phyloP scores from a whole-genome alignment of 495 filamentous ascomycete species.

The Extremus antarcticus region DNA sequence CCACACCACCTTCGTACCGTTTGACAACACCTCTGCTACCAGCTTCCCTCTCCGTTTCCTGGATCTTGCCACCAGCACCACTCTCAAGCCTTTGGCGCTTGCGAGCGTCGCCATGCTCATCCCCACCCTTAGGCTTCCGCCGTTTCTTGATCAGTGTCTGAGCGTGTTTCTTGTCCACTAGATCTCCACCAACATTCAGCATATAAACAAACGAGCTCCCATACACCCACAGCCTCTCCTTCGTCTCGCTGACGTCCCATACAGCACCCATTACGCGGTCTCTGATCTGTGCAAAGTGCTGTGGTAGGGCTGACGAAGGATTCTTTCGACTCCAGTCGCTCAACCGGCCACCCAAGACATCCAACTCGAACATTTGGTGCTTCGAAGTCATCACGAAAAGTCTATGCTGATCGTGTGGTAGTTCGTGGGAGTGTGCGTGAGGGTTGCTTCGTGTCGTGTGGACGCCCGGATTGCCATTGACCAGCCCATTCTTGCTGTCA shows the following conservation, averaged over 20 bases:
- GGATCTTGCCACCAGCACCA: conserved; percentile 52
- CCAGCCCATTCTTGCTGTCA: conserved; percentile 13
- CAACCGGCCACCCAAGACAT: conserved; percentile 59
- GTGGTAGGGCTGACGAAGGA: conserved; percentile 60
- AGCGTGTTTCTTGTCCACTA: conserved; percentile 26
- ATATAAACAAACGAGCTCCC: conserved; percentile 81
- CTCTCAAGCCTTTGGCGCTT: conserved; percentile 34
- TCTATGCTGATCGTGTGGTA: conserved; percentile 21
- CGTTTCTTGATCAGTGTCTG: conserved; percentile 9
- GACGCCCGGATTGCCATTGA: conserved; percentile 34
- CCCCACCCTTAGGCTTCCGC: conserved; percentile 3
- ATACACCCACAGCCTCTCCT: conserved; percentile 72
- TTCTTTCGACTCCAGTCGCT: conserved; percentile 81
- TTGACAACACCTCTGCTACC: conserved; percentile 36
- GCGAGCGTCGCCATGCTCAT: conserved; percentile 26
- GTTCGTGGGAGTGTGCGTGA: conserved; percentile 35
- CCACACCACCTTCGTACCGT: conserved; percentile 13
- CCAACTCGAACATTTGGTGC: conserved; percentile 66
- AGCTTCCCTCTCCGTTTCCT: conserved; percentile 30
- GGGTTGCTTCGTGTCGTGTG: conserved; percentile 39
- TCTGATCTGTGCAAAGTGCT: conserved; percentile 54
- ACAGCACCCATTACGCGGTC: conserved; percentile 73
- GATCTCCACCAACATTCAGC: conserved; percentile 70
- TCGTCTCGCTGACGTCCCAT: conserved; percentile 57
- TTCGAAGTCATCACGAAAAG: conserved; percentile 44